Evolutionary conservation across 176 grass and related monocot species (phyloP), one percentile per base, ranked within the genome.

Genomic region (Juncus effusus): DNA sequence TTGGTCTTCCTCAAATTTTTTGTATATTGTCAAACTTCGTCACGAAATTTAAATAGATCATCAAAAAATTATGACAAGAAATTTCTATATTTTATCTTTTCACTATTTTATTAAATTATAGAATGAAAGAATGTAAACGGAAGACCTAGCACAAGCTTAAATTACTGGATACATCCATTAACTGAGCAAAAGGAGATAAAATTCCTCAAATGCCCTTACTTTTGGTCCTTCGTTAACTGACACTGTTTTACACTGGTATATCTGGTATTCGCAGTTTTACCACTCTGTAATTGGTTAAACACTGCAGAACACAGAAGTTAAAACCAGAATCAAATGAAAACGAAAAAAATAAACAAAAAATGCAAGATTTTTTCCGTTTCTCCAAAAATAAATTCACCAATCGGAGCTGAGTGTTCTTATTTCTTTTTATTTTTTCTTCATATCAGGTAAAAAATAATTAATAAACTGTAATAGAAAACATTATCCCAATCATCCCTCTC

Each of bases 251-350:
- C 52, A 51, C 11, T n/a, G 8, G 54, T 42, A 12, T 56, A 16
- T 14, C 19, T 28, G 19, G 19, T 28, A 28, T 28, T 28, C 37
- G 9, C 67, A 58, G 36, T 56, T 70, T 70, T 70, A 70, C 53
- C 51, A 56, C 51, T 36, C 67, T 57, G 47, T 70, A 38, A 42
- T 57, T 58, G 38, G 67, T 58, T 14, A 58, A 59, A 28, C 15
- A 44, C 37, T 59, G 11, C 54, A 72, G 12, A 8, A 72, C 49
- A 54, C 2, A 59, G 42, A 58, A 59, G 40, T 42, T 41, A 44
- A 56, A 28, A 28, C 19, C 19, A n/a, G 2, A 59, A 59, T n/a
- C 19, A 14, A 16, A 59, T n/a, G 54, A 59, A 59, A 59, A 59
- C 13, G 19, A 10, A 59, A 6, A 4, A 4, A 59, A 59, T 14